Base-by-base conservation (phyloP, 257 asterid species). In the Osmanthus fragrans region DNA sequence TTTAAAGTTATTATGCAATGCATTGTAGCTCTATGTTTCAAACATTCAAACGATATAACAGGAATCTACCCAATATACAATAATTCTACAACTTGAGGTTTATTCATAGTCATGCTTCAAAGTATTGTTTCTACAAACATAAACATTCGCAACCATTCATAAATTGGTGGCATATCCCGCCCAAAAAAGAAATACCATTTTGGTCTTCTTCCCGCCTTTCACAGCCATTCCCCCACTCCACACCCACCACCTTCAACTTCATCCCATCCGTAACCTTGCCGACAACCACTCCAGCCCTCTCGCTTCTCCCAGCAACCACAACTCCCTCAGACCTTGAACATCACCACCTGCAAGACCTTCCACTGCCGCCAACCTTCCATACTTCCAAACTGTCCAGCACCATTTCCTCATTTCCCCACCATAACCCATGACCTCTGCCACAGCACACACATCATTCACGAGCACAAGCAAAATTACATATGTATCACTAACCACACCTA, bases 1-100 rank as follows among this genome's bases (percentile, higher is more conserved):
- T 68, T 60, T 8, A 23, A 75, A 70, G 74, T 66, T 37, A 32
- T 78, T 74, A 19, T 54, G 73, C 67, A 79, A 29, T 19, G 65
- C 23, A 68, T 73, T 39, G 67, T 56, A 45, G 47, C 15, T 21
- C 15, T 37, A 37, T 4, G n/a, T 39, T n/a, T 42, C 11, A 40
- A 37, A 40, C n/a, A 36, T 70, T 71, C 9, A 71, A 36, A 70
- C 18, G 39, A 23, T 2, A 16, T 19, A 18, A 40, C 23, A 23
- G 23, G 19, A 21, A 42, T 9, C 32, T 36, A 2, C 32, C n/a
- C 27, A 40, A 39, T 7, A 21, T 36, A 8, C 49, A 37, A 36
- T 49, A 71, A 37, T 37, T 70, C 73, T 56, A 56, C 7, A 13
- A 56, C 27, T 56, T 16, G n/a, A 69, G 45, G 12, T 10, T 7